phyloP scores from a whole-genome alignment of 2,329 filamentous ascomycete species.

The Colletotrichum navitas region DNA sequence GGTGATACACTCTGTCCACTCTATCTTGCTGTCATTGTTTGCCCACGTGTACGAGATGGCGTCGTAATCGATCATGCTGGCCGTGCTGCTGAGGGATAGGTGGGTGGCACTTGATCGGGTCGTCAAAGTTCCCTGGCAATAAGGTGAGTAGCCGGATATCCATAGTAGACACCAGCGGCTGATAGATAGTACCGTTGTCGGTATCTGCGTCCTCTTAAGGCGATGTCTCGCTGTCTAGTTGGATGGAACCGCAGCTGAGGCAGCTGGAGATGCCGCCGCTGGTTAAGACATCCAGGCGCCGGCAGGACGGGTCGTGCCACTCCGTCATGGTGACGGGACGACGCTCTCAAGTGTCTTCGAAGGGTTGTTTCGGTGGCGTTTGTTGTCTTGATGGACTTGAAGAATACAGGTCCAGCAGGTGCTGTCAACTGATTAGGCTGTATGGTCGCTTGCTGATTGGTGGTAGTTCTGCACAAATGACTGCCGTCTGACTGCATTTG shows the following conservation, averaged over 20 bases:
- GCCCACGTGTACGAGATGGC: slow-evolving; percentile 55
- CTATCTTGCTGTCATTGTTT: slow-evolving; percentile 32
- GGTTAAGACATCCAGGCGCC: slow-evolving; percentile 7
- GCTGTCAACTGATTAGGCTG: neutral
- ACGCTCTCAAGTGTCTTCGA: neutral
- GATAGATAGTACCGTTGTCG: neutral
- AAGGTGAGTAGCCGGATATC: slow-evolving; percentile 12
- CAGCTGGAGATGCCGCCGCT: slow-evolving; percentile 11
- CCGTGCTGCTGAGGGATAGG: neutral
- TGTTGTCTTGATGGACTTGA: neutral
- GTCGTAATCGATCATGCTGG: slow-evolving; percentile 45
- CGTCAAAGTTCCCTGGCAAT: neutral
- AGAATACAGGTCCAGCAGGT: neutral
- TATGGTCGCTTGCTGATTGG: neutral
- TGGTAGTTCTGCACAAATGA: neutral
- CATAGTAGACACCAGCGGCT: neutral
- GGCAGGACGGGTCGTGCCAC: slow-evolving; percentile 24
- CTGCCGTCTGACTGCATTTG: neutral
- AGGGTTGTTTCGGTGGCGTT: neutral
- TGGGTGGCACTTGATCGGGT: neutral
- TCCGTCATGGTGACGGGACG: slow-evolving; percentile 2
- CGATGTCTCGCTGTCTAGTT: neutral
- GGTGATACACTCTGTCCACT: neutral
- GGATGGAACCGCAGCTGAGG: slow-evolving; percentile 4
- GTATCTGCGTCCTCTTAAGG: neutral